Base-by-base conservation (phyloP, 2,329 filamentous ascomycete species). In the Talaromyces sp. region DNA sequence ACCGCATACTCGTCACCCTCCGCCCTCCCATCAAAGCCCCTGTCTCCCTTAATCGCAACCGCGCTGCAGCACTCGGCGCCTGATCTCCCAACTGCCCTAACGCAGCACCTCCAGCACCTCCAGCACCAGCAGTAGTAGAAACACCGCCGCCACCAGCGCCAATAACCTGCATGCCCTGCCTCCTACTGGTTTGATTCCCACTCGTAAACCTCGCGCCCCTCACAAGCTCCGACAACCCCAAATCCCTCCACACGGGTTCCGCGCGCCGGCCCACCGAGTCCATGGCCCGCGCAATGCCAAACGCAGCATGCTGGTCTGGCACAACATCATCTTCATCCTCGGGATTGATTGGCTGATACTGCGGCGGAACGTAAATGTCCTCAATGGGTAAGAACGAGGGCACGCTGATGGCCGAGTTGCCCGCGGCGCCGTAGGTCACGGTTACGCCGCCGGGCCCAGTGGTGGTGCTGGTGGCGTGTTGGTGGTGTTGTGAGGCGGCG, bases 241-340 rank as follows among this genome's bases (percentile, higher is more conserved):
- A 69, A 75, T 88, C 85, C 63, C 82, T 78, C 86, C 86, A 88
- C 1, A 80, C 79, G 4, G 78, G 77, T 72, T 84, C 83, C 56
- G 78, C 75, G 63, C 78, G 56, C 10, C 58, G 31, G 3, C 55
- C 56, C 33, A 50, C 59, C 56, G 77, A 76, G 70, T 86, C 82
- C 68, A 85, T 87, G 0, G 85, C 86, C 50, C 85, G 77, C 70
- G 84, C 81, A 62, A 89, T 89, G 1, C 86, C 86, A 73, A 88
- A 89, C 2, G 85, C 86, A 0, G 86, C 86, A 72, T 88, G 86
- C 72, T 88, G 85, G 66, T 88, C 85, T 0, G 86, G 86, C 14
- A 88, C 85, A 2, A 88, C 83, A 66, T 88, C 86, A 64, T 88
- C 86, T 70, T 89, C 85, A 65, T 88, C 86, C 69, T 88, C 86